phyloP scores from a whole-genome alignment of 75 land plant species.

The Selaginella tamariscina region DNA sequence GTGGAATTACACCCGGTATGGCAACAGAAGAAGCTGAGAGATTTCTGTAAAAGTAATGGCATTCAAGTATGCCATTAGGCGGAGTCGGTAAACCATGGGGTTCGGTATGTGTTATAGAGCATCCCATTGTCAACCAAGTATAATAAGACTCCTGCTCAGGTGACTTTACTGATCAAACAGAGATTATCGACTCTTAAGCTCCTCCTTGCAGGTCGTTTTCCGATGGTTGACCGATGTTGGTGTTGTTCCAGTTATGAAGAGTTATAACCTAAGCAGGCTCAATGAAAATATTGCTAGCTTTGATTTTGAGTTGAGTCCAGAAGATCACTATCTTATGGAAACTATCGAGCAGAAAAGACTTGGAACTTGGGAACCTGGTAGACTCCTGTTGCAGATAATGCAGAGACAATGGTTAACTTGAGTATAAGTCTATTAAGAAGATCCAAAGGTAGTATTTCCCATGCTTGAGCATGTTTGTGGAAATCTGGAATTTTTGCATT shows the following conservation, averaged over 20 bases:
- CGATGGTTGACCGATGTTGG: conserved; percentile 44
- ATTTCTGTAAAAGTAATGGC: conserved; percentile 35
- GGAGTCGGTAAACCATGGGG: conserved; percentile 30
- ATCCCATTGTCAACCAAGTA: conserved; percentile 19
- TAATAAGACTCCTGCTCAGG: conserved; percentile 45
- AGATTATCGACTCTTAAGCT: conserved; percentile 5
- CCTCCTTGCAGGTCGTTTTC: conserved; percentile 29
- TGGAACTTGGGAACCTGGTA: not conserved
- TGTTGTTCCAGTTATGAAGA: conserved; percentile 29
- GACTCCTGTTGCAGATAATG: too few species aligned
- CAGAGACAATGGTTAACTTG: too few species aligned
- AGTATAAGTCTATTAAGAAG: too few species aligned
- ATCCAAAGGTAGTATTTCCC: too few species aligned
- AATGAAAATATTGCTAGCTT: conserved; percentile 30
- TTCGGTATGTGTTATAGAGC: conserved; percentile 26
- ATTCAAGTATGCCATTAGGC: conserved; percentile 46
- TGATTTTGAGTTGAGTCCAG: conserved; percentile 31
- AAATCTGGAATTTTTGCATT: too few species aligned
- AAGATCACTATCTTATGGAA: conserved; percentile 26
- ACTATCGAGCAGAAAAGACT: conserved; percentile 21
- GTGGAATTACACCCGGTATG: conserved; percentile 44
- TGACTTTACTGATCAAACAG: not conserved
- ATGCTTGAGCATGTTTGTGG: too few species aligned
- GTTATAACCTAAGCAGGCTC: conserved; percentile 35
- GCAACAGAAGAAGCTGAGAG: conserved; percentile 38